Conservation (phyloP, 257 asterid species). For the Perilla frutescens region DNA sequence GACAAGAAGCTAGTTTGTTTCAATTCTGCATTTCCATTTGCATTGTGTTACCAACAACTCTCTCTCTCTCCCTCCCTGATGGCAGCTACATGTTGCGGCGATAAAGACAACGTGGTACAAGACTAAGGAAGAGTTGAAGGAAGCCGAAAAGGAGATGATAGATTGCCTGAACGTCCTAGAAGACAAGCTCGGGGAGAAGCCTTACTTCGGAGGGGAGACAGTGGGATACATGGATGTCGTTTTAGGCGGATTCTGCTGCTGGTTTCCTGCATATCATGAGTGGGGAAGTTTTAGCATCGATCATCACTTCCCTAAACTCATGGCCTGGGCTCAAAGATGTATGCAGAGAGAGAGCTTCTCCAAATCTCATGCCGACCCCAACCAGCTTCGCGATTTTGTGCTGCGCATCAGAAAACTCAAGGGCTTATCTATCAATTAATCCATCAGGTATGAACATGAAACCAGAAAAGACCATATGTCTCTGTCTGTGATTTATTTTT, state of each 20-base stretch:
- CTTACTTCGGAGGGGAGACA: conserved; percentile 50
- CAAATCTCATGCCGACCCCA: not conserved
- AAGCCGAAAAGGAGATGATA: conserved; percentile 42
- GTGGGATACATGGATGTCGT: conserved; percentile 50
- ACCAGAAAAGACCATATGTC: too few relatives aligned
- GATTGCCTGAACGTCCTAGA: conserved; percentile 42
- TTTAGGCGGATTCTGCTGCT: conserved; percentile 40
- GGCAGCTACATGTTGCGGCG: conserved; percentile 23
- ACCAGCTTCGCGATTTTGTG: not conserved
- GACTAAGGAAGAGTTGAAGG: conserved; percentile 42
- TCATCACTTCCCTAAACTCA: conserved; percentile 41
- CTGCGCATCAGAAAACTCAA: not conserved
- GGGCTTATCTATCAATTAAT: not conserved
- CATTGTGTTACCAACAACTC: too few relatives aligned
- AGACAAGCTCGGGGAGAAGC: conserved; percentile 44
- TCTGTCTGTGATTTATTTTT: too few relatives aligned
- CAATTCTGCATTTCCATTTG: too few relatives aligned
- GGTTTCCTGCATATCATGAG: conserved; percentile 46
- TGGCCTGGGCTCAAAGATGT: conserved; percentile 52
- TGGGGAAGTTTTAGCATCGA: conserved; percentile 42
- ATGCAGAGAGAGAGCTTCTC: conserved; percentile 39
- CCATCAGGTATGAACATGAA: too few relatives aligned
- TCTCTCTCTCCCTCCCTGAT: not conserved
- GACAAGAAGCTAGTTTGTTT: too few relatives aligned
- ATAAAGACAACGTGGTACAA: conserved; percentile 29